Percentiles rank a stretch among this genome's conserved stretches.
These are phyloP conservation scores for Acidiella bohemica DNA, from an alignment of 495 filamentous ascomycete genomes.

Conservation along the genomic window DNA sequence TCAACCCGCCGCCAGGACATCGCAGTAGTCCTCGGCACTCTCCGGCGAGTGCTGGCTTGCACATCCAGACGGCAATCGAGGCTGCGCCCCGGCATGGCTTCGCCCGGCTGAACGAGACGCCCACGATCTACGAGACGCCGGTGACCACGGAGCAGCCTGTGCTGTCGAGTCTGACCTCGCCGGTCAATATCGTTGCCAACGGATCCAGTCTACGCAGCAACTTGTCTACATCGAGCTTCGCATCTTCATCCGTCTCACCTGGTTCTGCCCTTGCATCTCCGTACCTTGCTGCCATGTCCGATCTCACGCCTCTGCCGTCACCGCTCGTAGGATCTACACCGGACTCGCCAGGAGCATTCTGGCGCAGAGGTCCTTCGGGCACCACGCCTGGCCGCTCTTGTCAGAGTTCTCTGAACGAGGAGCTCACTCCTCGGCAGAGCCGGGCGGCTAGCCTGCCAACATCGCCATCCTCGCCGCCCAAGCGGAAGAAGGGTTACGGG, in stretches of 20 bases:
- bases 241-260: constrained; percentile 44
- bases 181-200: constrained; percentile 2
- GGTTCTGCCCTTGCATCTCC: constrained; percentile 52
- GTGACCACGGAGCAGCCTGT: constrained; percentile 5
- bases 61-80: constrained; percentile 2
- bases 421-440: constrained; percentile 14
- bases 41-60: constrained; percentile 6
- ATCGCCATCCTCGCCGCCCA: constrained; percentile 7
- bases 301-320: constrained; percentile 87
- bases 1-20: background rate
- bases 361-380: constrained; percentile 43
- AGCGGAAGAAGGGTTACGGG: constrained; percentile 17
- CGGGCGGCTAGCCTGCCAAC: too few relatives aligned
- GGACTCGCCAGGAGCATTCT: constrained; percentile 47
- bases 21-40: constrained; percentile 3
- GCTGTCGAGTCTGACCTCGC: constrained; percentile 9
- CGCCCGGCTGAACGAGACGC: constrained; percentile 7
- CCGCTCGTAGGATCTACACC: constrained; percentile 48
- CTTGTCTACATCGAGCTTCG: constrained; percentile 27
- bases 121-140: constrained; percentile 15
- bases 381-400: constrained; percentile 29
- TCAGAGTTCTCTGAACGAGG: constrained; percentile 10
- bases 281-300: constrained; percentile 65
- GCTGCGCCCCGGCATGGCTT: background rate
- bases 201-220: constrained; percentile 7